Evolutionary conservation across 2,329 filamentous ascomycete species (phyloP), one percentile per base, ranked within the genome.

Genomic region (Diaporthe sp.): DNA sequence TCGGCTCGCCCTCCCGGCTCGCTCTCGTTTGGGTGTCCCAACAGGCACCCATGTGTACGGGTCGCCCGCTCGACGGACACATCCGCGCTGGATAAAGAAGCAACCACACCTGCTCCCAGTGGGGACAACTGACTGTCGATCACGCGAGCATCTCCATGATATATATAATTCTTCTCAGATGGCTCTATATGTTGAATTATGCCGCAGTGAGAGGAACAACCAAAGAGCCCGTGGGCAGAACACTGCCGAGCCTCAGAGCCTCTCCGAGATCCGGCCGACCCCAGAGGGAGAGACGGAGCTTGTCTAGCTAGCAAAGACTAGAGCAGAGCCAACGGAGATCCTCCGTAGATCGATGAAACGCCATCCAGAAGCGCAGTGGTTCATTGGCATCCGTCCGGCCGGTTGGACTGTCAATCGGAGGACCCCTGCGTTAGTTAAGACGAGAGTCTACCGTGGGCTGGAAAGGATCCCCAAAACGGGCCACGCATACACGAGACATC

Each of bases 271-370:
- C 64, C 47, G 64, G 64, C 64, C 64, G 64, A 54, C 33, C 64
- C 33, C 47, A 54, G n/a, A 28, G 35, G 47, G 40, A 54, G 33
- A 22, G 64, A 50, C 64, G 45, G 45, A 35, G n/a, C 42, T 12
- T 35, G 22, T n/a, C 30, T 35, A 13, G n/a, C 17, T 19, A 17
- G 22, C 45, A 8, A 67, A 19, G 35, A 33, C 45, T 67, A 52
- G 64, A 52, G 30, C 17, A 15, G 15, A 40, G 22, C 17, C 64
- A 10, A 68, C 64, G 47, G 64, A 68, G 64, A 68, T 68, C 64
- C 47, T 68, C 64, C 64, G 64, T 54, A 68, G 64, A 68, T 68
- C 64, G 47, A 68, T 68, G 64, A 28, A 50, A 68, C 64, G 7
- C 47, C 47, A 68, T 22, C 45, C 45, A 68, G 45, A 68, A 68